Evolutionary conservation across 768 basidiomycete species (phyloP), one percentile per base, ranked within the genome.

Genomic region (Mycena kentingensis): DNA sequence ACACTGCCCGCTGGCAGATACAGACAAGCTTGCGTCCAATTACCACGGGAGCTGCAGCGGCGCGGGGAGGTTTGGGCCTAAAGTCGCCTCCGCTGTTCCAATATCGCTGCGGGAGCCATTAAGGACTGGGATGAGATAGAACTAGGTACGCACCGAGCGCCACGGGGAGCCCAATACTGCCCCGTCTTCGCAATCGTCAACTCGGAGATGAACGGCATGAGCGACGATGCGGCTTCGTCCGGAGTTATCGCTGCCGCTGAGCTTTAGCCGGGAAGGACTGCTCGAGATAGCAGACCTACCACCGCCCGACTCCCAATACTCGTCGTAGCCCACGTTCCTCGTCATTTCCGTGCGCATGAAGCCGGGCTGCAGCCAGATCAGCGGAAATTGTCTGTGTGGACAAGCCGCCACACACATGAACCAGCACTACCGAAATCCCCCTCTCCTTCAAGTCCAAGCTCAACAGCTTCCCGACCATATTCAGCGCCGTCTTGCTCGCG

Each of bases 291-390:
- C 15, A 26, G 22, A 52, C 72, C 35, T 46, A 72, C 76, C 76
- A 58, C 76, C 77, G 35, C 75, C 76, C 1, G 69, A 58, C 15
- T 77, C 76, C 55, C 70, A 77, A 56, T 63, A 76, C 51, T 74
- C 49, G 52, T 78, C 76, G 53, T 72, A 74, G 0, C 77, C 76
- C 11, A 76, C 76, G 32, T 62, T 61, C 51, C 71, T 74, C 15
- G 77, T 78, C 77, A 74, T 71, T 38, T 76, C 74, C 1, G 75
- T 78, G 52, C 69, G 71, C 68, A 79, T 70, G 61, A 79, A 80
- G 0, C 77, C 76, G 19, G 77, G 77, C 75, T 78, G 52, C 10
- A 36, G 19, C 38, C 37, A 18, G 26, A 16, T 26, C 5, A 15
- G 24, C 34, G n/a, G 22, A 19, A 18, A 34, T 5, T 28, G n/a